phyloP scores from a whole-genome alignment of 73 alveolate genomes.

The Stentor roeselii region DNA sequence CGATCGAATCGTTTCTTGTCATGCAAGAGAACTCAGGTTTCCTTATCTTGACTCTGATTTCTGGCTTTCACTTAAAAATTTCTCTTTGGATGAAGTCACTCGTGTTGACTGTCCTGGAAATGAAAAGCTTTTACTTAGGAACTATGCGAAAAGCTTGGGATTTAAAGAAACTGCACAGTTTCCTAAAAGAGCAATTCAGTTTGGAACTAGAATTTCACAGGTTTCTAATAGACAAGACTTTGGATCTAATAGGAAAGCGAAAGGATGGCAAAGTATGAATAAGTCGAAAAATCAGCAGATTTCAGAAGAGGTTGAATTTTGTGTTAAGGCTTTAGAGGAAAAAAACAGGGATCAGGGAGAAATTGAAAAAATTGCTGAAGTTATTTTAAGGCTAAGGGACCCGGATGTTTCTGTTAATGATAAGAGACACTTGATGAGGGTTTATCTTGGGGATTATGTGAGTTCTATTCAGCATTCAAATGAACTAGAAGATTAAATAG shows the following conservation, averaged over 20 bases:
- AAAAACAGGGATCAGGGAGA: neutral
- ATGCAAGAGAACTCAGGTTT: slow-evolving; percentile 81
- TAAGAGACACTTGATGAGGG: slow-evolving; percentile 20
- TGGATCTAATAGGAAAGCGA: slow-evolving; percentile 71
- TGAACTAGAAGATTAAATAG: too few relatives aligned
- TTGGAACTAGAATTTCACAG: slow-evolving; percentile 67
- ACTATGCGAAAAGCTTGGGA: slow-evolving; percentile 54
- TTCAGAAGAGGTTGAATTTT: neutral
- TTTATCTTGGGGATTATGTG: slow-evolving; percentile 11
- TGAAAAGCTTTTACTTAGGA: slow-evolving; percentile 53
- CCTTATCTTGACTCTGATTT: slow-evolving; percentile 79
- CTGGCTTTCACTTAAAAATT: slow-evolving; percentile 39
- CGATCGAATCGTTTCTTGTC: slow-evolving; percentile 77
- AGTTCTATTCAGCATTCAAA: too few relatives aligned
- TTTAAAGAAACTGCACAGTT: slow-evolving; percentile 49
- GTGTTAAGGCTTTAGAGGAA: neutral
- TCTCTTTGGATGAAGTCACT: slow-evolving; percentile 38
- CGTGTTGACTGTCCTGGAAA: slow-evolving; percentile 36
- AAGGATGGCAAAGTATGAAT: slow-evolving; percentile 36
- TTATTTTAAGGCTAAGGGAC: neutral
- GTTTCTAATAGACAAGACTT: slow-evolving; percentile 50
- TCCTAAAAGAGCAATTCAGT: slow-evolving; percentile 69
- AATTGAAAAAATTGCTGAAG: neutral
- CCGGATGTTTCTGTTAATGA: neutral
- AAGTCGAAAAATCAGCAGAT: neutral